phyloP scores from a whole-genome alignment of 768 basidiomycete genomes.

The Tylopilus rubrobrunneus region DNA sequence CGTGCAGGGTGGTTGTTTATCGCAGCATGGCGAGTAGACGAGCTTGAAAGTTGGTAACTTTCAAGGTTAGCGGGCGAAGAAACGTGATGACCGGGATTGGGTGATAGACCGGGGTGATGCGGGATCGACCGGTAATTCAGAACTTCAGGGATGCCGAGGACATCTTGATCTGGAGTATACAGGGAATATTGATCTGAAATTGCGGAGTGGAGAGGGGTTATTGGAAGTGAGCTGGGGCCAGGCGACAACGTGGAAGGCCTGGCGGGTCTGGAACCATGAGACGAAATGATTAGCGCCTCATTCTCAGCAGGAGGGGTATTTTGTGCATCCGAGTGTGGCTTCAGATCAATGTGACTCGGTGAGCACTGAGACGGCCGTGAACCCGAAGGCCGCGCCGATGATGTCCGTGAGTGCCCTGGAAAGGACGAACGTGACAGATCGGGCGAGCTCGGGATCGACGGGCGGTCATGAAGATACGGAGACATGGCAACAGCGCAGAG shows the following conservation, averaged over 20 bases:
- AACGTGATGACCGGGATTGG: conserved; percentile 38
- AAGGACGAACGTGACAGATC: conserved; percentile 33
- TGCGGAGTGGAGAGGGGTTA: conserved; percentile 32
- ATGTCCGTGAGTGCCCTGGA: conserved; percentile 29
- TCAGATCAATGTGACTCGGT: conserved; percentile 19
- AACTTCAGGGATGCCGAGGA: conserved; percentile 32
- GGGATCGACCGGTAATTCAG: conserved; percentile 48
- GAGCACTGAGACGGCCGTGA: conserved; percentile 21
- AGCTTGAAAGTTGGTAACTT: conserved; percentile 54
- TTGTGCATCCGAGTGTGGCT: conserved; percentile 21
- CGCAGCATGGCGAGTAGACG: conserved; percentile 50
- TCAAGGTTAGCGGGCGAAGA: conserved; percentile 39
- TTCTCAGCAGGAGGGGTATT: conserved; percentile 32
- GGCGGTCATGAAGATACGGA: conserved; percentile 1
- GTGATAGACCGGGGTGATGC: conserved; percentile 35
- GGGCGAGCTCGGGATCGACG: conserved; percentile 27
- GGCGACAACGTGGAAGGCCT: conserved; percentile 54
- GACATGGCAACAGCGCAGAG: conserved; percentile 16
- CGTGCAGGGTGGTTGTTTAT: conserved; percentile 55
- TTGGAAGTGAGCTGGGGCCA: conserved; percentile 25
- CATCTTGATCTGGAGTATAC: conserved; percentile 41
- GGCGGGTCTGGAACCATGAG: conserved; percentile 48
- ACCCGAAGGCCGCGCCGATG: conserved; percentile 24
- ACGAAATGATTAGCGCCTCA: conserved; percentile 40
- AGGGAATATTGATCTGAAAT: conserved; percentile 46